phyloP scores from a whole-genome alignment of 2,329 filamentous ascomycete genomes.

The Phymatotrichopsis omnivora region DNA sequence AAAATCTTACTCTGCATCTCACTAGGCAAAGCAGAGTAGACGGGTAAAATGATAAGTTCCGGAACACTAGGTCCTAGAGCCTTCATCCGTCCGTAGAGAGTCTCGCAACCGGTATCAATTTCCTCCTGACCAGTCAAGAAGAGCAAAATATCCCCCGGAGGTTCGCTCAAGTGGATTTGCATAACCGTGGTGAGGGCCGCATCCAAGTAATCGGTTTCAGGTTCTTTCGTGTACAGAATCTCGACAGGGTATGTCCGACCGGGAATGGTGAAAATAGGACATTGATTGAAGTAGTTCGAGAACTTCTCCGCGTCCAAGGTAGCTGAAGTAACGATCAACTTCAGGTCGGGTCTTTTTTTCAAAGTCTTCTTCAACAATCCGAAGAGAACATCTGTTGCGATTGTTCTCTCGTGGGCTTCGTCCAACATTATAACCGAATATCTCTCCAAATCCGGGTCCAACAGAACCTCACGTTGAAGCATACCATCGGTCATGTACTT shows the following conservation, averaged over 20 bases:
- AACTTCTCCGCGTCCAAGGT: conserved; percentile 97
- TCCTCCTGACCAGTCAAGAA: conserved; percentile 97
- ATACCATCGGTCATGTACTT: conserved; percentile 99
- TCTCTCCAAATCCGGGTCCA: conserved; percentile 77
- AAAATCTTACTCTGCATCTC: conserved; percentile 95
- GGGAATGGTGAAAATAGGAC: conserved; percentile 92
- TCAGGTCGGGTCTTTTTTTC: conserved; percentile 74
- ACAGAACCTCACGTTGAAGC: conserved; percentile 86
- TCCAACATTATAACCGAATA: conserved; percentile 98
- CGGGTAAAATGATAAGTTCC: conserved; percentile 82
- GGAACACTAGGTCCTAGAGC: conserved; percentile 82
- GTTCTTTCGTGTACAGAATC: conserved; percentile 87
- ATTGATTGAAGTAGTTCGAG: conserved; percentile 88
- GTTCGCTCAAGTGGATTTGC: conserved; percentile 93
- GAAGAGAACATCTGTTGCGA: conserved; percentile 91
- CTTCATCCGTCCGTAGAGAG: conserved; percentile 92
- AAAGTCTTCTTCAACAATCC: conserved; percentile 82
- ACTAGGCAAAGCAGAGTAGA: conserved; percentile 87
- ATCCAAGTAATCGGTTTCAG: conserved; percentile 91
- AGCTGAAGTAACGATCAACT: conserved; percentile 91
- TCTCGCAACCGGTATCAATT: conserved; percentile 90
- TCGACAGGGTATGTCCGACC: conserved; percentile 93
- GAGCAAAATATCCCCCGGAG: conserved; percentile 84
- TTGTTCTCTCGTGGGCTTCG: conserved; percentile 94
- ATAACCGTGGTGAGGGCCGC: conserved; percentile 91